Percentiles rank a stretch among this genome's conserved stretches.
Conservation (phyloP, 768 basidiomycete species). For the Harrya chromipes region DNA sequence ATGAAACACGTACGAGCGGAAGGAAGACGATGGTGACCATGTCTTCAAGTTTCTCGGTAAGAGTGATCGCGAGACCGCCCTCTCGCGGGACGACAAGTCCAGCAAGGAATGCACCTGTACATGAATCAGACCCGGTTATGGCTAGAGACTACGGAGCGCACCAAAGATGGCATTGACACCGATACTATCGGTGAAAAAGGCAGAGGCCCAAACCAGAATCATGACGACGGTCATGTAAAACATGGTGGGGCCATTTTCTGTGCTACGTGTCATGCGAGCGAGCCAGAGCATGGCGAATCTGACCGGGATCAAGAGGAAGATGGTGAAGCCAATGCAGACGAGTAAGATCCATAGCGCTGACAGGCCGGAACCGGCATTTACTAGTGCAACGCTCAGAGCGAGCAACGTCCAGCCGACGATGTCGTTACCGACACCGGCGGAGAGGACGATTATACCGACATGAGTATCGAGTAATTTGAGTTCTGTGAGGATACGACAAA, state of each 20-base stretch:
- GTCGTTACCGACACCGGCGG: conserved; percentile 89
- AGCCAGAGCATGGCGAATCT: conserved; percentile 64
- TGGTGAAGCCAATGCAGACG: conserved; percentile 72
- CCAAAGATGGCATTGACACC: conserved; percentile 93
- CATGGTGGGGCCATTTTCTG: conserved; percentile 78
- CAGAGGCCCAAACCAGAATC: conserved; percentile 75
- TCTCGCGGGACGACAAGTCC: conserved; percentile 85
- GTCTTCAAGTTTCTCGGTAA: conserved; percentile 98
- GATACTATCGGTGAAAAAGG: conserved; percentile 92
- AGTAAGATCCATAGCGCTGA: conserved; percentile 86
- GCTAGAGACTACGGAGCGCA: conserved; percentile 16
- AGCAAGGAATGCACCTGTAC: conserved; percentile 71
- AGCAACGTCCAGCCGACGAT: conserved; percentile 87
- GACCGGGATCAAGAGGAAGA: conserved; percentile 71
- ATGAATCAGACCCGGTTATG: background rate
- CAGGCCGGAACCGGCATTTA: conserved; percentile 81
- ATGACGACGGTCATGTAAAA: conserved; percentile 88
- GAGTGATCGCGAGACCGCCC: conserved; percentile 76
- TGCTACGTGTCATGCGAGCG: conserved; percentile 74
- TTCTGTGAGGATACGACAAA: conserved; percentile 86
- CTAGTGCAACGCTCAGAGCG: conserved; percentile 88
- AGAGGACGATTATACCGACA: conserved; percentile 90
- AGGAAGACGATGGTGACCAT: conserved; percentile 88
- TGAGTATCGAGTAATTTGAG: conserved; percentile 88
- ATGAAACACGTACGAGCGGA: conserved; percentile 54